Conservation (phyloP, 2,329 filamentous ascomycete genomes). For the Helicocarpus griseus region DNA sequence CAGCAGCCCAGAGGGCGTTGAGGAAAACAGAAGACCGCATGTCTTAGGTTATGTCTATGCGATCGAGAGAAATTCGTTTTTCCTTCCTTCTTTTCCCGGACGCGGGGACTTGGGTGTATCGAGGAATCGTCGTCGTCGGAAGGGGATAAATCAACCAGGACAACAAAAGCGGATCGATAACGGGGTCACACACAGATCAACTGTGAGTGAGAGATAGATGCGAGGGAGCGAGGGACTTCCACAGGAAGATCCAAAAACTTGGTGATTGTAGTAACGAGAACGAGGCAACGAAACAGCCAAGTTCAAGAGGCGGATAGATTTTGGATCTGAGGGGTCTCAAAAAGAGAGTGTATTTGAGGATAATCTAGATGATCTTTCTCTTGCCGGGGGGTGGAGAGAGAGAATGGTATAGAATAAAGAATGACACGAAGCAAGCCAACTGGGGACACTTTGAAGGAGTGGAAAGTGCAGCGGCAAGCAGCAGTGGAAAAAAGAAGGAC, state of each 20-base stretch:
- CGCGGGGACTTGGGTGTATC: too few relatives aligned
- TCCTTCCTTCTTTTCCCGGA: neutral
- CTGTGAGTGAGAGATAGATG: constrained; percentile 10
- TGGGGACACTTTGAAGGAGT: constrained; percentile 17
- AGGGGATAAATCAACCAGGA: neutral
- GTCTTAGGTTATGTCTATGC: too few relatives aligned
- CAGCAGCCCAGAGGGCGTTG: constrained; percentile 27
- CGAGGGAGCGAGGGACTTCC: constrained; percentile 19
- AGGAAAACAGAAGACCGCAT: constrained; percentile 29
- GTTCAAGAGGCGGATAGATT: too few relatives aligned
- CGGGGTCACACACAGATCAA: constrained; percentile 21
- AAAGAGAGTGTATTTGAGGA: too few relatives aligned
- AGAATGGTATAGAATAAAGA: constrained; percentile 6
- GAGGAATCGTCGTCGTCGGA: neutral
- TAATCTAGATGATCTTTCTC: too few relatives aligned
- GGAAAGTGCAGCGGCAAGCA: constrained; percentile 13
- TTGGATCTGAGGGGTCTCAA: too few relatives aligned
- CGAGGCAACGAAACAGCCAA: too few relatives aligned
- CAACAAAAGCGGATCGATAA: neutral
- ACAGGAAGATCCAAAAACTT: constrained; percentile 27
- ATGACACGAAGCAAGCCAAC: constrained; percentile 10
- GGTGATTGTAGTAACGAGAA: too few relatives aligned
- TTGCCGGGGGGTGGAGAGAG: constrained; percentile 21
- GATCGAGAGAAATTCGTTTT: too few relatives aligned
- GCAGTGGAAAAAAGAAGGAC: neutral